Base-by-base conservation (phyloP, 2,329 filamentous ascomycete genomes). In the Aspergillus japonicus region DNA sequence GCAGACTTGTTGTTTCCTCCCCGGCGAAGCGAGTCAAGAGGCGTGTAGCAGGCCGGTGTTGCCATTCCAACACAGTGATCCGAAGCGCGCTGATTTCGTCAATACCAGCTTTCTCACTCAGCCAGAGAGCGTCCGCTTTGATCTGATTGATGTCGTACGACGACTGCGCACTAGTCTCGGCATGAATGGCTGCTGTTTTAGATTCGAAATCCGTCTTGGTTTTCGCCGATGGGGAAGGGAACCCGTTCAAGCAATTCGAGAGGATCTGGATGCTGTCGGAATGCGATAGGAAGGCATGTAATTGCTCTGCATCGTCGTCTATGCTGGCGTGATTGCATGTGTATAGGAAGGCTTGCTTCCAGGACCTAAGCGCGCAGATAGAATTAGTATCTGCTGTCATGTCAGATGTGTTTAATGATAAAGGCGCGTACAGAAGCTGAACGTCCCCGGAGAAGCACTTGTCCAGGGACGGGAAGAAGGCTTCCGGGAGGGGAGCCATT, bases 171-270 rank as follows among this genome's bases (percentile, higher is more conserved):
- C 85, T 85, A 19, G 89, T 87, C 1, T 91, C 86, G 52, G 92
- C 86, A 73, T 96, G 89, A 62, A 97, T 96, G 5, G 92, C 90
- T 23, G 92, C 90, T 0, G 91, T 96, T 75, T 89, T 92, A 21
- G 90, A 90, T 62, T 96, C 90, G 71, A 96, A 96, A 19, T 85
- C 84, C 65, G 85, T 82, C 75, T 88, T 90, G 31, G 89, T 85
- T 68, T 86, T 81, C 54, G 85, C 73, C 64, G 84, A 86, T 1
- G 88, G 81, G 64, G 82, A 69, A 59, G 84, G 78, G 74, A 94
- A 96, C 47, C 88, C 86, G 63, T 82, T 83, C 69, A 87, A 82
- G 26, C 91, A 89, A 57, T 85, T 83, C 66, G 85, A 86, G 59
- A 97, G 83, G 59, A 93, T 81, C 57, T 83, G 80, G 66, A 87